phyloP scores from a whole-genome alignment of 257 asterid genomes.

The Craterostigma plantagineum region DNA sequence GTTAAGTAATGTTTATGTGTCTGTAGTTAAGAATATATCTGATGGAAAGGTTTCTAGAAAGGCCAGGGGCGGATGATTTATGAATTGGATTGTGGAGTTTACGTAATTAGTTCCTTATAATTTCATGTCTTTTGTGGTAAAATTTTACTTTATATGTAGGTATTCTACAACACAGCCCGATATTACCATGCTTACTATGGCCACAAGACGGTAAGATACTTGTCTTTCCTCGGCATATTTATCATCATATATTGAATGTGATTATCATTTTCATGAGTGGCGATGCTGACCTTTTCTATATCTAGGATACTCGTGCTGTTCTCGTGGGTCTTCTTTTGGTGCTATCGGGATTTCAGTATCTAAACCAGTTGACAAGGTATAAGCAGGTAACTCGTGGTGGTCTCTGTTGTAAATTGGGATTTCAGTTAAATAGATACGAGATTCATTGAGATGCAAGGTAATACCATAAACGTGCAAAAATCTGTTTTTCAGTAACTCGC shows the following conservation, averaged over 20 bases:
- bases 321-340: slow-evolving; percentile 82
- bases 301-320: slow-evolving; percentile 89
- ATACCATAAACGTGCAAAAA: not conserved
- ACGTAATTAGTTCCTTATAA: not conserved
- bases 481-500: not conserved
- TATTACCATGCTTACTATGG: slow-evolving; percentile 95
- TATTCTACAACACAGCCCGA: slow-evolving; percentile 79
- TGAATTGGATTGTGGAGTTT: slow-evolving; percentile 5
- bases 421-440: not conserved
- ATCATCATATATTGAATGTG: slow-evolving; percentile 4
- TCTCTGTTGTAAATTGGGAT: not conserved
- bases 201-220: slow-evolving; percentile 69
- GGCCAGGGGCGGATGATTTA: no score
- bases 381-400: slow-evolving; percentile 47
- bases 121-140: not conserved
- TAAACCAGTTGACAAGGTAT: slow-evolving; percentile 87
- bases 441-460: not conserved
- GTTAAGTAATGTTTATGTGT: slow-evolving; percentile 10
- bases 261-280: not conserved
- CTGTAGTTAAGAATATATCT: slow-evolving; percentile 1
- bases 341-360: slow-evolving; percentile 78
- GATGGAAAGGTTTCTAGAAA: no score
- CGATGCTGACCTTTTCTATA: slow-evolving; percentile 6
- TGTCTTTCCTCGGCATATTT: slow-evolving; percentile 6
- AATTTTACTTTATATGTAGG: slow-evolving; percentile 20